Percentiles rank a stretch among this genome's conserved stretches.
phyloP scores from a whole-genome alignment of 2,329 filamentous ascomycete species.

The Cladosporium sp. region DNA sequence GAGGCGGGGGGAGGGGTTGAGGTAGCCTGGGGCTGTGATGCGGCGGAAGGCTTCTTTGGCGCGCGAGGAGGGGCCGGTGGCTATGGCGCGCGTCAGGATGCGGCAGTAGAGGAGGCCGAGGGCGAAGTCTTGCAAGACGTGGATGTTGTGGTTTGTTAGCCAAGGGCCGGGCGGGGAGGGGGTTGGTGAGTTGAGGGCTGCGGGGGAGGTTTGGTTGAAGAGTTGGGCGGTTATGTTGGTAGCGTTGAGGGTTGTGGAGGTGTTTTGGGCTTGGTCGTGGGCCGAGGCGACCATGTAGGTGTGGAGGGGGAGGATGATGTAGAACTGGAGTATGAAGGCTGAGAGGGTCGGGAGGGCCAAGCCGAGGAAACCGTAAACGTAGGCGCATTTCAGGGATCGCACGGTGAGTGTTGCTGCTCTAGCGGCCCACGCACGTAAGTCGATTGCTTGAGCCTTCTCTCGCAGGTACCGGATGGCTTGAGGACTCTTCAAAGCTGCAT shows the following conservation, averaged over 20 bases:
- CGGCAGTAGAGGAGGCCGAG: slow-evolving; percentile 87
- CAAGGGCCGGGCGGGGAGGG: slow-evolving; percentile 2
- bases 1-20: slow-evolving; percentile 71
- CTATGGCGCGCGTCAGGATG: slow-evolving; percentile 61
- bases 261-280: slow-evolving; percentile 17
- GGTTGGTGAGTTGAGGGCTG: slow-evolving; percentile 23
- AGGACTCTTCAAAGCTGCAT: slow-evolving; percentile 39
- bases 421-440: slow-evolving; percentile 21
- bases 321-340: slow-evolving; percentile 77
- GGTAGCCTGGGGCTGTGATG: slow-evolving; percentile 63
- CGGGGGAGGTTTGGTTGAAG: background rate
- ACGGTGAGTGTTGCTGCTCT: slow-evolving; percentile 21
- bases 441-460: slow-evolving; percentile 18
- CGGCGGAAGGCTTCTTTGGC: slow-evolving; percentile 69
- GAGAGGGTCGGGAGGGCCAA: slow-evolving; percentile 78
- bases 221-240: background rate
- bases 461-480: slow-evolving; percentile 13
- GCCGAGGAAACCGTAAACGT: slow-evolving; percentile 69
- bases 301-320: slow-evolving; percentile 79
- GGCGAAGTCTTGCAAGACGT: slow-evolving; percentile 91
- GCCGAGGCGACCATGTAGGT: slow-evolving; percentile 50
- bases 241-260: slow-evolving; percentile 2
- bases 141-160: slow-evolving; percentile 61
- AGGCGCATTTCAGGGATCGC: slow-evolving; percentile 54
- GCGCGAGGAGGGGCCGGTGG: slow-evolving; percentile 64